Base-by-base conservation (phyloP, 495 filamentous ascomycete species). In the Pseudevernia furfuracea region DNA sequence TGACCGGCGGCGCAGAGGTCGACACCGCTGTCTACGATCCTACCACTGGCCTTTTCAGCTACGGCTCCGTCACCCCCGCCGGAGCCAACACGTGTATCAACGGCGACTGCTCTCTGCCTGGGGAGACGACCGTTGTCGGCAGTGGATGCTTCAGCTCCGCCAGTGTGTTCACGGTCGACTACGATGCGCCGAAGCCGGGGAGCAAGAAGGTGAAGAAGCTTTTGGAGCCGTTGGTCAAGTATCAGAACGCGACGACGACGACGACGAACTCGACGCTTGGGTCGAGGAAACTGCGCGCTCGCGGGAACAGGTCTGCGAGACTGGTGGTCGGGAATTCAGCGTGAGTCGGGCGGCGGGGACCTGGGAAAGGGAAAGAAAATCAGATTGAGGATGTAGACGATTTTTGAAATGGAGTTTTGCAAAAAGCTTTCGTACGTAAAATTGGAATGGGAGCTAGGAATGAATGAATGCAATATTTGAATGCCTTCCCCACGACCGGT, bases 81-180 rank as follows among this genome's bases (percentile, higher is more conserved):
- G 72, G 66, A 0, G 64, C 59, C 1, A 73, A 74, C 57, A 53
- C 53, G 37, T 77, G 74, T 58, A 67, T 73, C 39, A 73, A 74
- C 44, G 74, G 73, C 17, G 71, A 77, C 52, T 77, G 75, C 63
- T 64, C 52, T 41, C 46, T 77, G 48, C 72, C 73, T 4, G 70
- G 73, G 1, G 74, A 78, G 65, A 71, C 67, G 25, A 66, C 64
- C 34, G 69, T 76, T 5, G 57, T 76, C 12, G 67, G 38, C 38
- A 44, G 65, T 4, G 66, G 64, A 21, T 73, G 70, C 49, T 60
- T 69, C 7, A 43, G 60, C 56, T 68, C 68, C 19, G 73, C 78
- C 19, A 72, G 64, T 10, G 65, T 78, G 0, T 79, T 79, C 63
- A 74, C 74, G 0, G 66, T 77, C 19, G 73, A 80, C 58, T 78